Evolutionary conservation across 441 rosid species (phyloP).

Genomic region (Metrosideros polymorpha): DNA sequence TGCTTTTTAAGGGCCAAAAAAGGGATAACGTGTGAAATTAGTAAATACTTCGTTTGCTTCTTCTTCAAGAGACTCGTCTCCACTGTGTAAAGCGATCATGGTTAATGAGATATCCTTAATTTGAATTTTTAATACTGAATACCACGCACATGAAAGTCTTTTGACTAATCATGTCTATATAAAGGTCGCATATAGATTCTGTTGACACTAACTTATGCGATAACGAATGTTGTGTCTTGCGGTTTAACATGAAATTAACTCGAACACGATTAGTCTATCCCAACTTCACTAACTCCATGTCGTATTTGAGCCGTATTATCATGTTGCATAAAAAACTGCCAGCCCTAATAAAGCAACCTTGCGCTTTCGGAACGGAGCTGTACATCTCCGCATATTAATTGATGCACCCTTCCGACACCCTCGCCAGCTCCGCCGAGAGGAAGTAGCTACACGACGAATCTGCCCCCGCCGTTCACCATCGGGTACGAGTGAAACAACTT

Average conservation of each 20-base stretch:
- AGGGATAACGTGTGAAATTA: not conserved
- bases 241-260: not conserved
- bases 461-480: constrained; percentile 85
- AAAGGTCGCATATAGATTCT: not conserved
- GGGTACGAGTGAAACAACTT: constrained; percentile 36
- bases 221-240: not conserved
- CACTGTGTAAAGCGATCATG: no score
- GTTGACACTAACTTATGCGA: not conserved
- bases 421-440: constrained; percentile 35
- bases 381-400: constrained; percentile 45
- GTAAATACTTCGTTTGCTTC: not conserved
- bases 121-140: not conserved
- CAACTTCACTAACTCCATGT: not conserved
- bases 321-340: constrained; percentile 1
- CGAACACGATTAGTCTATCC: not conserved
- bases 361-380: constrained; percentile 71
- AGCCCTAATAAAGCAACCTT: constrained; percentile 49
- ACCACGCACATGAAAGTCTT: not conserved
- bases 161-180: not conserved
- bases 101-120: not conserved
- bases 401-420: constrained; percentile 48
- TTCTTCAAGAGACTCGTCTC: not conserved
- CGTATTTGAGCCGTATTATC: not conserved
- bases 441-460: constrained; percentile 59
- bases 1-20: not conserved